phyloP scores from a whole-genome alignment of 768 basidiomycete genomes.

The Leccinellum luteum region DNA sequence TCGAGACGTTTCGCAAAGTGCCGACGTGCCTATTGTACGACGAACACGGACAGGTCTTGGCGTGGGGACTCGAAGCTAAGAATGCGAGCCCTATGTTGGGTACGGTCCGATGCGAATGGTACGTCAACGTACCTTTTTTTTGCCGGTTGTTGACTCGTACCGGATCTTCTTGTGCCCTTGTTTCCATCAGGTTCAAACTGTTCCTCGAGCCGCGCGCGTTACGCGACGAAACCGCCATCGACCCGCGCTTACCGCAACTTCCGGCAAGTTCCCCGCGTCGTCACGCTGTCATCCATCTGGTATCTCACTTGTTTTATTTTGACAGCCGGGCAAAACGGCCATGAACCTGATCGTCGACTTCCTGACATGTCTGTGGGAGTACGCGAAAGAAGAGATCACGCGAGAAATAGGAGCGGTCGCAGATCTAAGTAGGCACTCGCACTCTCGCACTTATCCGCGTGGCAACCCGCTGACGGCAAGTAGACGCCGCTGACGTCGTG shows the following conservation, averaged over 20 bases:
- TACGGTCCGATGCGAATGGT: conserved; percentile 58
- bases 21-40: conserved; percentile 86
- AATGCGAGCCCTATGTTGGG: conserved; percentile 69
- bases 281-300: neutral
- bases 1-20: conserved; percentile 83
- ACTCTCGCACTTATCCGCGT: neutral
- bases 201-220: conserved; percentile 81
- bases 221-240: conserved; percentile 65
- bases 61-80: conserved; percentile 89
- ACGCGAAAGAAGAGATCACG: conserved; percentile 84
- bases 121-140: conserved; percentile 4
- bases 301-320: neutral
- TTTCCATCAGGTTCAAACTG: conserved; percentile 70
- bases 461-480: neutral
- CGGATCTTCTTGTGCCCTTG: neutral
- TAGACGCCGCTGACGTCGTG: conserved; percentile 83
- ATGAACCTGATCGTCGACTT: conserved; percentile 83
- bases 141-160: neutral
- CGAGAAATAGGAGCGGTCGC: conserved; percentile 83
- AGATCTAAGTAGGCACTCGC: conserved; percentile 62
- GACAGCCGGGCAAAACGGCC: conserved; percentile 69
- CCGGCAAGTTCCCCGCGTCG: conserved; percentile 52
- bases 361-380: conserved; percentile 79
- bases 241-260: conserved; percentile 74
- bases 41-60: conserved; percentile 65